Conservation (phyloP, 495 filamentous ascomycete species). For the Aspergillus incahuasiensis region DNA sequence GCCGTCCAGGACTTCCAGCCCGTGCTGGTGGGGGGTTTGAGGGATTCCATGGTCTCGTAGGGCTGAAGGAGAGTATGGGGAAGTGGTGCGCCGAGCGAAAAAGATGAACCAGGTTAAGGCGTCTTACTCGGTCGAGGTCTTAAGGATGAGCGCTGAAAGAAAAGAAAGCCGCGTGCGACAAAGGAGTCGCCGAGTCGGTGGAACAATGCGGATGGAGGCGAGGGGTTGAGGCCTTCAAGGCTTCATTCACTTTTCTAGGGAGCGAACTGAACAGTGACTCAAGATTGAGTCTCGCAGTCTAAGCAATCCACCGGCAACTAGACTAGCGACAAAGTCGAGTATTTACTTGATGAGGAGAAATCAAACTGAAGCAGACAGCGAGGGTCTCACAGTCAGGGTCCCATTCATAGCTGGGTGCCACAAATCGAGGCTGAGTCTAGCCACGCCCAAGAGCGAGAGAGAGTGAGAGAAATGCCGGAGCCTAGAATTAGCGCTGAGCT, state of each 20-base stretch:
- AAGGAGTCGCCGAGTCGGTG: too few relatives aligned
- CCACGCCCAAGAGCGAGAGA: neutral
- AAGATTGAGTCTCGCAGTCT: too few relatives aligned
- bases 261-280: too few relatives aligned
- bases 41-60: neutral
- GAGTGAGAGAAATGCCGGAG: neutral
- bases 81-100: neutral
- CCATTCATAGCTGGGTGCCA: neutral
- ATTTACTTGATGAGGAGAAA: too few relatives aligned
- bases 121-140: neutral
- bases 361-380: neutral
- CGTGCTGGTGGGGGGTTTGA: conserved; percentile 2
- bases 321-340: too few relatives aligned
- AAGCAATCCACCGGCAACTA: too few relatives aligned
- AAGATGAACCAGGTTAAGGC: neutral
- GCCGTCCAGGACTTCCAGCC: conserved; percentile 34
- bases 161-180: too few relatives aligned
- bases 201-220: too few relatives aligned
- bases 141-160: too few relatives aligned
- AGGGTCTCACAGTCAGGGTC: neutral
- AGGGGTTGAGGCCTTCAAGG: too few relatives aligned
- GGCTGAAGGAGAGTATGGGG: neutral
- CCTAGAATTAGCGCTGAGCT: neutral
- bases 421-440: neutral
- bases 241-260: too few relatives aligned